phyloP scores from a whole-genome alignment of 306 rosid genomes.

The Quercus bicolor region DNA sequence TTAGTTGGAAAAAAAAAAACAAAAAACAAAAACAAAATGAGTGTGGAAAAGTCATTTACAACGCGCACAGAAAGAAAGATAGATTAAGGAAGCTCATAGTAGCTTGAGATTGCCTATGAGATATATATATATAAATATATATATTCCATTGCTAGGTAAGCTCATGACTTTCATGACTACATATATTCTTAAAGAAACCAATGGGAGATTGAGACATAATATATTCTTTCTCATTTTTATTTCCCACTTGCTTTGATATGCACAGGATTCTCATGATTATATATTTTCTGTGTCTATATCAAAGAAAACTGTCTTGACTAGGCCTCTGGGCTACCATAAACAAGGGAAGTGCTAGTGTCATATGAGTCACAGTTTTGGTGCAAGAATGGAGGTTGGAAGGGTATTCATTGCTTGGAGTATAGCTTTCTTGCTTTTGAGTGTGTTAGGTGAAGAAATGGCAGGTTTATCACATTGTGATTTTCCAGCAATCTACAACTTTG shows the following conservation, averaged over 20 bases:
- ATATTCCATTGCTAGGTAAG: too few species aligned
- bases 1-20: too few species aligned
- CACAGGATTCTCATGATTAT: not conserved
- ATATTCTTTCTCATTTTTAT: not conserved
- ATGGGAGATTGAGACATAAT: not conserved
- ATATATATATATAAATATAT: too few species aligned
- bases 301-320: not conserved
- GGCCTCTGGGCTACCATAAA: not conserved
- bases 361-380: not conserved
- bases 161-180: too few species aligned
- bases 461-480: conserved; percentile 34
- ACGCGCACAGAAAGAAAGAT: not conserved
- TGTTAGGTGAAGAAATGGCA: conserved; percentile 21
- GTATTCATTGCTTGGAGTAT: conserved; percentile 4
- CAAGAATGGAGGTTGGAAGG: conserved; percentile 20
- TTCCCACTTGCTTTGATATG: not conserved
- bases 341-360: not conserved
- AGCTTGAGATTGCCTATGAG: not conserved
- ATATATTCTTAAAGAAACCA: too few species aligned
- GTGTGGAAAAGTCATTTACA: too few species aligned
- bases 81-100: not conserved
- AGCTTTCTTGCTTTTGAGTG: conserved; percentile 17
- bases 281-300: not conserved
- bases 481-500: conserved; percentile 64
- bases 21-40: too few species aligned